Evolutionary conservation across 345 rosid species (phyloP), one percentile per base, ranked within the genome.

Genomic region (Noccaea caerulescens): DNA sequence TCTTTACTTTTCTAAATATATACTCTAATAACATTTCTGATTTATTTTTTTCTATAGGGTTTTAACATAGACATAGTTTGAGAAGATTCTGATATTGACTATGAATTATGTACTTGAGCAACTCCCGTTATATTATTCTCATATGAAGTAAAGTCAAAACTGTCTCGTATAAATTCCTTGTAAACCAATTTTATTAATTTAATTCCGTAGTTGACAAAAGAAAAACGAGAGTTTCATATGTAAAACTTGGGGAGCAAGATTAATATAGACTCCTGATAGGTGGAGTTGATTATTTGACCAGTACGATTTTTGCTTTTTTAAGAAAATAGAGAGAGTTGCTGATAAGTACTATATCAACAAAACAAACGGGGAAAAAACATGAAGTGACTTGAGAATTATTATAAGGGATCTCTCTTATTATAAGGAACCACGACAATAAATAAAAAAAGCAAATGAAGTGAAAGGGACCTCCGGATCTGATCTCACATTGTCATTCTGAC

Each of bases 211-310:
- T 72, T 72, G 76, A 72, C 63, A 7, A 51, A 14, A 18, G 45
- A 51, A 60, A 12, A 18, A 37, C 9, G 10, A 8, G 3, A 27
- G 20, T 10, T 42, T 11, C 25, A 13, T 36, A 36, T 58, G 53
- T 13, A 51, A 59, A 59, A 54, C 78, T 68, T 68, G 68, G 38
- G 5, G 78, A 61, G 63, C 69, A 75, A 75, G 78, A 75, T 68
- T 38, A 18, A 10, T n/a, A 58, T 37, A 43, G 72, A 50, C 42
- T 67, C 56, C 58, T 67, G 42, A 59, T 74, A 66, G 62, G 68
- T 67, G 42, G 68, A 43, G 20, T 59, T 14, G 42, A 51, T 51
- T 45, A 68, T 54, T 45, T 61, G 58, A 75, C 74, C 43, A 13
- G 7, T 61, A 54, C 10, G 36, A 61, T 10, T 54, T 45, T 11